A percentile compares a stretch with the other conserved stretches of the same genome.
Conservation (phyloP, 805 yeast species). For the Metschnikowia cerradonensis region DNA sequence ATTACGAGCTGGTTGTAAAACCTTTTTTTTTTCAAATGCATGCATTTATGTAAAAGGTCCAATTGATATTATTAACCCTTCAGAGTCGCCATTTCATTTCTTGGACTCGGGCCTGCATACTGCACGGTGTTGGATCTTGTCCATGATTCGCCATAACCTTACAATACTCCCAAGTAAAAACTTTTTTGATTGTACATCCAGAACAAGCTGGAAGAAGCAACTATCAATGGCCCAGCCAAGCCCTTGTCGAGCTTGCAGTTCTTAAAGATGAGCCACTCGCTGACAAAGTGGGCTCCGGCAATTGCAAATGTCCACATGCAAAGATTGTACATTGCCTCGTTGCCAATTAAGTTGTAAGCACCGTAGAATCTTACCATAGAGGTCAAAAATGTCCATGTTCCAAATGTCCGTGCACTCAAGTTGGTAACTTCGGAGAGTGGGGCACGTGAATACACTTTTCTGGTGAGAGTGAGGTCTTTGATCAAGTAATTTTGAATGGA, state of each 20-base stretch:
- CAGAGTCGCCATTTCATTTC: no score
- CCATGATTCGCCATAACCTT: background rate
- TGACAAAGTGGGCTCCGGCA: conserved; percentile 78
- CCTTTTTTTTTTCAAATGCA: background rate
- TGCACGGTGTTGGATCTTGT: no score
- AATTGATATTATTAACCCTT: background rate
- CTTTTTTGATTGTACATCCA: conserved; percentile 81
- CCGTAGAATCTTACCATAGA: conserved; percentile 83
- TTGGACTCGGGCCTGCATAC: background rate
- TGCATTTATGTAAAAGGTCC: background rate
- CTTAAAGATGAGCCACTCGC: conserved; percentile 76
- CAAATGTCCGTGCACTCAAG: conserved; percentile 92
- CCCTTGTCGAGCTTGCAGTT: conserved; percentile 88
- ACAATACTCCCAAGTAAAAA: conserved; percentile 41
- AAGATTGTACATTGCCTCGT: conserved; percentile 70
- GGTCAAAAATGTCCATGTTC: conserved; percentile 94
- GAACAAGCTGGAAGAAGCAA: conserved; percentile 61
- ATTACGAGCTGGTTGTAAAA: background rate
- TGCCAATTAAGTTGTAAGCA: conserved; percentile 63
- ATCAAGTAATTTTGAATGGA: conserved; percentile 80
- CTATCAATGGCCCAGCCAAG: conserved; percentile 78
- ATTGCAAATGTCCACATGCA: conserved; percentile 76
- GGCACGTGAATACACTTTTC: conserved; percentile 63
- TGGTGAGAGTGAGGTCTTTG: conserved; percentile 64
- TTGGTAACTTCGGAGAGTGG: conserved; percentile 34